phyloP scores from a whole-genome alignment of 345 rosid genomes.

The Litchi chinensis region DNA sequence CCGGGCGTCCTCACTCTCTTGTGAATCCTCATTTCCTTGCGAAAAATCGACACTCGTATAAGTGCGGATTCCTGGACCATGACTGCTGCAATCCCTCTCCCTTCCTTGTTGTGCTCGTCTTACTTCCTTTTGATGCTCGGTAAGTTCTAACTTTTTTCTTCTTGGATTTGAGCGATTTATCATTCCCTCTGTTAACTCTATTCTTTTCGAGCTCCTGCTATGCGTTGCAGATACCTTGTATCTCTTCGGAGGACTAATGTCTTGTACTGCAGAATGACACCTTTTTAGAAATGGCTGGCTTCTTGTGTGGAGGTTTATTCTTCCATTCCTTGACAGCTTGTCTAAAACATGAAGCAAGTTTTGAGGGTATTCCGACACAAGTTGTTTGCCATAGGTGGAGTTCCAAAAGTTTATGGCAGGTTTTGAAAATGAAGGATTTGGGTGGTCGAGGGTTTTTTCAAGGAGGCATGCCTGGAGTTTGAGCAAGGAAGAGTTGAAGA shows the following conservation, averaged over 20 bases:
- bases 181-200: slow-evolving; percentile 24
- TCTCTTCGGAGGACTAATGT: slow-evolving; percentile 17
- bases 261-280: slow-evolving; percentile 15
- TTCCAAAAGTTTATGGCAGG: slow-evolving; percentile 52
- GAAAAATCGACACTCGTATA: slow-evolving; percentile 55
- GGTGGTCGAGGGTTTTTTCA: slow-evolving; percentile 48
- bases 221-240: slow-evolving; percentile 39
- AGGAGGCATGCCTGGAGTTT: slow-evolving; percentile 50
- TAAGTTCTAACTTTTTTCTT: slow-evolving; percentile 44
- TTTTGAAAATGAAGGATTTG: slow-evolving; percentile 36
- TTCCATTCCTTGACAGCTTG: slow-evolving; percentile 50
- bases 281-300: slow-evolving; percentile 27
- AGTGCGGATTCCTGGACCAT: slow-evolving; percentile 52
- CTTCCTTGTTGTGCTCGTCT: slow-evolving; percentile 58
- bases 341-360: slow-evolving; percentile 47
- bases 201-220: slow-evolving; percentile 46
- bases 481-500: slow-evolving; percentile 47
- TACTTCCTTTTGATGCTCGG: slow-evolving; percentile 59
- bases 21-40: slow-evolving; percentile 48
- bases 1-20: slow-evolving; percentile 39
- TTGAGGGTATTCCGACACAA: slow-evolving; percentile 46
- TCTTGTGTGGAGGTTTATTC: slow-evolving; percentile 41
- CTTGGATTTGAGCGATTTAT: slow-evolving; percentile 17
- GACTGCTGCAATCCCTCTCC: slow-evolving; percentile 46
- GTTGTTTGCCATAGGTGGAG: slow-evolving; percentile 44